phyloP scores from a whole-genome alignment of 148 eudicot species.

The Pharnaceum exiguum region DNA sequence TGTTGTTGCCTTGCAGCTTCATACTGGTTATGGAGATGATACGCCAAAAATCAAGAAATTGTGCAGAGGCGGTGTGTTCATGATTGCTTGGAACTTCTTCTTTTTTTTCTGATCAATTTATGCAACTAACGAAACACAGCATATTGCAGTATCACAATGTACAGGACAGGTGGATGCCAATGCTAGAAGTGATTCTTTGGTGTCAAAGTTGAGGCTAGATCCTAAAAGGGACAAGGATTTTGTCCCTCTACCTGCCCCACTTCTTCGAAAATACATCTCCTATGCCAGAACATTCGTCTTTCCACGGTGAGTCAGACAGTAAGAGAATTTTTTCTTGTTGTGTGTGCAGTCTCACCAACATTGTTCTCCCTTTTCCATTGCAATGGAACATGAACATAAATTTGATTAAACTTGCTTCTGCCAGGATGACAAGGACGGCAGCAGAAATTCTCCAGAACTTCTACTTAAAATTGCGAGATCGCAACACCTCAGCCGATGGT shows the following conservation, averaged over 20 bases:
- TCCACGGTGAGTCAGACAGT: constrained; percentile 52
- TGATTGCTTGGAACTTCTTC: neutral
- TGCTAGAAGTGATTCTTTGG: constrained; percentile 42
- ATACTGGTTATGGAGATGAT: constrained; percentile 58
- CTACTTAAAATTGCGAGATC: constrained; percentile 81
- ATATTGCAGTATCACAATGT: constrained; percentile 43
- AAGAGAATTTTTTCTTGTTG: neutral
- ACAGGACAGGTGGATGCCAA: constrained; percentile 28
- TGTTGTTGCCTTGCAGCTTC: constrained; percentile 58
- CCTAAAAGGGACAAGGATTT: constrained; percentile 64
- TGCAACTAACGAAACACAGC: constrained; percentile 8
- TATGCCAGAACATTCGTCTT: constrained; percentile 80
- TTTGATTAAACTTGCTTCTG: constrained; percentile 7
- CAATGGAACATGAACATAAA: no score
- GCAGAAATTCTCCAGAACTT: constrained; percentile 90
- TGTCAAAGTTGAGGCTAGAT: constrained; percentile 76
- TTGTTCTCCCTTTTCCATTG: neutral
- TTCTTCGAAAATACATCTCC: constrained; percentile 84
- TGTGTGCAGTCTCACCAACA: neutral
- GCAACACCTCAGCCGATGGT: constrained; percentile 84
- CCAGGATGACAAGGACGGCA: constrained; percentile 88
- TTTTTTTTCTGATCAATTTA: neutral
- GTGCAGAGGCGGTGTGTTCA: constrained; percentile 45
- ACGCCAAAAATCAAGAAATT: constrained; percentile 59
- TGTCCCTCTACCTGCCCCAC: constrained; percentile 80